A percentile compares a stretch with the other conserved stretches of the same genome.
Evolutionary conservation across 768 basidiomycete species (phyloP).

Genomic region (Xanthoconium purpureum): DNA sequence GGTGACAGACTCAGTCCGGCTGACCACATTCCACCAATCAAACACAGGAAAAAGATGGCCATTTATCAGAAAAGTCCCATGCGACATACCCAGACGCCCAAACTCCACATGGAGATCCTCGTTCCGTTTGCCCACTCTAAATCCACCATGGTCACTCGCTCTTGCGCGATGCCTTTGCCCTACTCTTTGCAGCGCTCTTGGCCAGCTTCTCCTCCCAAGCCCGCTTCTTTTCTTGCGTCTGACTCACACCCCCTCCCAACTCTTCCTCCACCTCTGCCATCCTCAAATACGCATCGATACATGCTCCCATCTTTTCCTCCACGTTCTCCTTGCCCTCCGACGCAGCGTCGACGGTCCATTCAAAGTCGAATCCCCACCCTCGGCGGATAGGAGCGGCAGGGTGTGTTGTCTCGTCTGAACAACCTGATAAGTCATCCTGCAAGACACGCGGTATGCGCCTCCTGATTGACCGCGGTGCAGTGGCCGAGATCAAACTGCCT

Average conservation of each 20-base stretch:
- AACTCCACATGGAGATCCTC: not conserved
- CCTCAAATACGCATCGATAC: constrained; percentile 57
- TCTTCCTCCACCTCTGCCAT: constrained; percentile 46
- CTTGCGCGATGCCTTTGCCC: constrained; percentile 28
- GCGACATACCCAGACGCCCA: constrained; percentile 11
- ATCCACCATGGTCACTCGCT: constrained; percentile 5
- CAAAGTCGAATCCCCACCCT: constrained; percentile 86
- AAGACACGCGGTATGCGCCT: not conserved
- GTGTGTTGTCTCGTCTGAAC: not conserved
- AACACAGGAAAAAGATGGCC: not conserved
- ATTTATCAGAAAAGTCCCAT: constrained; percentile 1
- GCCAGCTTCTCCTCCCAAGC: constrained; percentile 40
- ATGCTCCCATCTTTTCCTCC: constrained; percentile 67
- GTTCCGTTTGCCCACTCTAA: not conserved
- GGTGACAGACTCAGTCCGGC: not conserved
- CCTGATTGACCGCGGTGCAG: constrained; percentile 31
- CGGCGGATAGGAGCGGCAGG: constrained; percentile 32
- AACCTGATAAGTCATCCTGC: not conserved
- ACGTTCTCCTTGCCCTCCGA: constrained; percentile 31
- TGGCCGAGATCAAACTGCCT: constrained; percentile 56
- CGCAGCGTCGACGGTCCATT: constrained; percentile 47
- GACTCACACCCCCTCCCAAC: constrained; percentile 57
- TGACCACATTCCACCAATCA: not conserved
- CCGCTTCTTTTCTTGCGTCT: constrained; percentile 69
- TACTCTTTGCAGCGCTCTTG: constrained; percentile 35